Conservation (phyloP, 352 stramenopile genomes). For the Pythium sukuiense region DNA sequence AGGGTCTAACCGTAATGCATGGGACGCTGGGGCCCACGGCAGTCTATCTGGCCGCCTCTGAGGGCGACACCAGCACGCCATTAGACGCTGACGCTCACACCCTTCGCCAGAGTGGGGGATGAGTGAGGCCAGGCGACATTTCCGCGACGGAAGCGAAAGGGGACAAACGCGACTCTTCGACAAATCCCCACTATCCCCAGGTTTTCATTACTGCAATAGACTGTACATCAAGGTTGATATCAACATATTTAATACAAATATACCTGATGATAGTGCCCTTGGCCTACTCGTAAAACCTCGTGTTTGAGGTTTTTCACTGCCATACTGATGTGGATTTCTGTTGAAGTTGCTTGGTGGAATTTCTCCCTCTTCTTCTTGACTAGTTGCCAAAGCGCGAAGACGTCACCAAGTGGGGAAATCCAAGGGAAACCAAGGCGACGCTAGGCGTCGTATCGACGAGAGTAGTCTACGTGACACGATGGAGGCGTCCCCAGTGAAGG, state of each 20-base stretch:
- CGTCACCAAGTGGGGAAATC: neutral
- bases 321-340: constrained; percentile 1
- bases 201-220: neutral
- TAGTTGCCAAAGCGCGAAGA: neutral
- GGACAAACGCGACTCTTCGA: constrained; percentile 13
- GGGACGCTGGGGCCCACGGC: neutral
- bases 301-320: constrained; percentile 10
- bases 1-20: neutral
- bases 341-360: constrained; percentile 27
- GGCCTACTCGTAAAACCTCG: constrained; percentile 2
- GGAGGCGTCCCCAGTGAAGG: constrained; percentile 22
- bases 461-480: constrained; percentile 10
- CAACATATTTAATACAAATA: neutral
- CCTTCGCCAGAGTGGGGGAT: neutral
- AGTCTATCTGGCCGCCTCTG: neutral
- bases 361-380: constrained; percentile 5
- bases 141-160: constrained; percentile 3
- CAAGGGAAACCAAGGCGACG: neutral
- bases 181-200: constrained; percentile 9
- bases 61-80: neutral
- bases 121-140: neutral
- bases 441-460: neutral
- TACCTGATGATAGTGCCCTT: constrained; percentile 18
- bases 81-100: neutral
- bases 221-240: neutral